These are phyloP conservation scores for Kwoniella botswanensis DNA, from an alignment of 768 basidiomycete genomes.

Conservation along the genomic window DNA sequence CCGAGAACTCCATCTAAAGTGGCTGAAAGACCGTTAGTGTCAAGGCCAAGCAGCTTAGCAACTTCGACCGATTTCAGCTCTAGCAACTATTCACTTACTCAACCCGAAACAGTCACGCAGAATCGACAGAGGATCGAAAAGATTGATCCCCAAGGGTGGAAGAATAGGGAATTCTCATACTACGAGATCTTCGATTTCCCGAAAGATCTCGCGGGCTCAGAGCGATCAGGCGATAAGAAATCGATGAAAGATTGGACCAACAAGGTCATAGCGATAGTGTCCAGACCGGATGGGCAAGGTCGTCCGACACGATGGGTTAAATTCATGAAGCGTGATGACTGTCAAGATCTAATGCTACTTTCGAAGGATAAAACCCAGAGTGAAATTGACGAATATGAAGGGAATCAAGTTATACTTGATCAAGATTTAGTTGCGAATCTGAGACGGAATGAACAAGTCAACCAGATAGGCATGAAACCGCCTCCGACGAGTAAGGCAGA, in stretches of 20 bases:
- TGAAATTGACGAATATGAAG: conserved; percentile 3
- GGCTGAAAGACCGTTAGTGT: background rate
- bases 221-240: background rate
- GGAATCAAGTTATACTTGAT: background rate
- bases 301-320: conserved; percentile 10
- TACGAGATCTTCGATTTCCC: conserved; percentile 9
- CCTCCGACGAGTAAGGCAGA: background rate
- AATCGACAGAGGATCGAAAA: background rate
- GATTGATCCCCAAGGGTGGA: conserved; percentile 7
- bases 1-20: background rate
- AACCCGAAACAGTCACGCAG: background rate
- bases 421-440: background rate
- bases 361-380: conserved; percentile 2
- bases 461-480: background rate
- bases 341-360: background rate
- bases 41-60: background rate
- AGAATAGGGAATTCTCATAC: background rate
- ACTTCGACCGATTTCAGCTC: background rate
- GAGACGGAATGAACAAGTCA: background rate
- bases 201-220: too few species aligned
- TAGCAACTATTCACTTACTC: background rate
- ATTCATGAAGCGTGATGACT: background rate
- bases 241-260: conserved; percentile 5
- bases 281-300: conserved; percentile 2
- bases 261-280: background rate